phyloP scores from a whole-genome alignment of 2,329 filamentous ascomycete species.

The Metarhizium brunneum region DNA sequence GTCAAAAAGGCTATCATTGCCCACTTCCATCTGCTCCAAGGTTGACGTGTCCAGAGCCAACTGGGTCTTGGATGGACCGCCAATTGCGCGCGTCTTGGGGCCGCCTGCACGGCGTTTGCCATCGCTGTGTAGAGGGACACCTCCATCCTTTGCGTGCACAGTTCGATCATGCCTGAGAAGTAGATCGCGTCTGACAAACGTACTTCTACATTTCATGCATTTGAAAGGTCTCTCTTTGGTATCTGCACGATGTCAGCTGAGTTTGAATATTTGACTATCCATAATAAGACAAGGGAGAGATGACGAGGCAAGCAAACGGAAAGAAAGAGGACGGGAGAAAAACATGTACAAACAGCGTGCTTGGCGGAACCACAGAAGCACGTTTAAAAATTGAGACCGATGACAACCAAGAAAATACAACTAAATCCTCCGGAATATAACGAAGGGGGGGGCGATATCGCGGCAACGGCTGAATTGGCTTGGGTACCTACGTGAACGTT shows the following conservation, averaged over 20 bases:
- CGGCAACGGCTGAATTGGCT: neutral
- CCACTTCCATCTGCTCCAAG: conserved; percentile 86
- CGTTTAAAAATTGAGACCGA: too few relatives aligned
- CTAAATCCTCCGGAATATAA: neutral
- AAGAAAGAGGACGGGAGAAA: too few relatives aligned
- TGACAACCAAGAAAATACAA: neutral
- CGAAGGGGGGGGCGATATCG: neutral
- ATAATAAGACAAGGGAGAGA: neutral
- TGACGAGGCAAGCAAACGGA: too few relatives aligned
- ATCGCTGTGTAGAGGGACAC: conserved; percentile 87
- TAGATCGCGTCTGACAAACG: conserved; percentile 93
- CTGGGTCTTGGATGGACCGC: conserved; percentile 63
- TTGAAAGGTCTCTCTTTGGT: conserved; percentile 99
- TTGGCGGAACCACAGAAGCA: too few relatives aligned
- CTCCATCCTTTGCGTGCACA: conserved; percentile 96
- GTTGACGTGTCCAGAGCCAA: conserved; percentile 75
- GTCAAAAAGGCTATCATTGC: conserved; percentile 84
- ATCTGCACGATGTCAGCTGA: conserved; percentile 44
- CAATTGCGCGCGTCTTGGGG: conserved; percentile 55
- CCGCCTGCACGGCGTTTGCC: conserved; percentile 72
- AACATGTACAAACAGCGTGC: too few relatives aligned
- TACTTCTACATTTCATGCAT: conserved; percentile 95
- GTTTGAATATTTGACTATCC: neutral
- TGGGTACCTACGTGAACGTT: conserved; percentile 82
- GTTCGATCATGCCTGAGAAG: conserved; percentile 95